Base-by-base conservation (phyloP, 805 yeast genomes). In the Komagataella pseudopastoris region DNA sequence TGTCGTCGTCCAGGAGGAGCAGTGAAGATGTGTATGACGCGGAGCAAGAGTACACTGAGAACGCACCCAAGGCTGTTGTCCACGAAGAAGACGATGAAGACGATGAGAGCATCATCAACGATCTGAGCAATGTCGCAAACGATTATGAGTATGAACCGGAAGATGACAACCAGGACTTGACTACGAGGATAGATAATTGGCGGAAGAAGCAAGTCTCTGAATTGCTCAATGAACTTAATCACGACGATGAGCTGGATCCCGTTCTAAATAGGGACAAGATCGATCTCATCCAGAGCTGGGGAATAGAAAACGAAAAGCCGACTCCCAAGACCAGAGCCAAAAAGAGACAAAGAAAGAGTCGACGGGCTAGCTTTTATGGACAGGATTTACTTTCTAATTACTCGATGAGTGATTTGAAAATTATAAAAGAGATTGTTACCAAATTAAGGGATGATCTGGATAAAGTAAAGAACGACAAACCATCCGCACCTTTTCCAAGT, bases 231-330 rank as follows among this genome's bases (percentile, higher is more conserved):
- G 66, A 61, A 12, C 20, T 59, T 3, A 30, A 30, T 8, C 39
- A 30, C 8, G 39, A 30, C 39, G 39, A 30, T 2, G 39, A 30
- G 14, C 50, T 59, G 24, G 65, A 60, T 12, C 23, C 57, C 1
- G 49, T 60, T 4, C 39, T 55, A 14, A 59, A 59, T 30, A 45
- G 47, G 16, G 63, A 60, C 3, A 59, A 62, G 3, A 7, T 55
- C 1, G 66, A 63, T 12, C 55, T 62, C 17, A 59, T 63, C 49
- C 56, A 58, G 50, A 56, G 65, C 6, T 64, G 68, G 68, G 68
- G 66, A 1, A 61, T 64, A 18, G 68, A 63, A 20, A 60, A 62
- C 51, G 48, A 50, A 14, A 43, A 24, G 45, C 46, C 48, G 16
- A 44, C 16, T 16, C 18, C 47, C 47, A 51, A n/a, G 16, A 47